A percentile compares a stretch with the other conserved stretches of the same genome.
Evolutionary conservation across 108 stramenopile species (phyloP).

Genomic region (Nitzschia sp.): DNA sequence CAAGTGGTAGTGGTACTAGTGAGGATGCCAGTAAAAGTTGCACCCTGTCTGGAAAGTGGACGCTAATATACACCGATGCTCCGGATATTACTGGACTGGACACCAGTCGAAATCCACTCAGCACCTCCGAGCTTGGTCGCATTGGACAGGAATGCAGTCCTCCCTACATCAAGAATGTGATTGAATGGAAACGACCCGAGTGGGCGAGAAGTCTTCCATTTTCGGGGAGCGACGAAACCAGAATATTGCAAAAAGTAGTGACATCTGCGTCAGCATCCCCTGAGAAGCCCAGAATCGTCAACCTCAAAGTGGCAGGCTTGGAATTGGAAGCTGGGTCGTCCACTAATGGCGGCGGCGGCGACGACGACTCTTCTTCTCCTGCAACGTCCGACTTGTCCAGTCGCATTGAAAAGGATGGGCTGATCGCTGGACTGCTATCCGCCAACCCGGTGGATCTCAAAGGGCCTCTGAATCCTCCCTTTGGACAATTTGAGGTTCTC

Average conservation of each 20-base stretch:
- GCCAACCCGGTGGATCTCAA: conserved; percentile 55
- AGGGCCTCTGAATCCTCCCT: conserved; percentile 64
- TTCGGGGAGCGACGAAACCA: conserved; percentile 49
- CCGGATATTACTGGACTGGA: conserved; percentile 82
- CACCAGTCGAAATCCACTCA: conserved; percentile 37
- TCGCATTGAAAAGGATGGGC: conserved; percentile 25
- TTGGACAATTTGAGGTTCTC: conserved; percentile 72
- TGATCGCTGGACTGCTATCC: conserved; percentile 46
- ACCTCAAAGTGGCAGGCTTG: conserved; percentile 66
- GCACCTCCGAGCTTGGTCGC: conserved; percentile 64
- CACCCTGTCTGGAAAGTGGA: conserved; percentile 75
- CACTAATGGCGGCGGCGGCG: conserved; percentile 19
- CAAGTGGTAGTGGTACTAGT: background rate
- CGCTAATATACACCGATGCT: conserved; percentile 81
- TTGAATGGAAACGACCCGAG: conserved; percentile 74
- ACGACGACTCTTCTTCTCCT: too few species aligned
- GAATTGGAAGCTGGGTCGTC: conserved; percentile 41
- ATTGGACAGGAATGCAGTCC: conserved; percentile 82
- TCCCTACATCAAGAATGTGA: conserved; percentile 77
- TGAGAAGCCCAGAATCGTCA: conserved; percentile 46
- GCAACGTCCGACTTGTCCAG: conserved; percentile 7
- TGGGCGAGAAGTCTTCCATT: conserved; percentile 61
- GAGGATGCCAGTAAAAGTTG: background rate
- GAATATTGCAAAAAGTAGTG: conserved; percentile 78
- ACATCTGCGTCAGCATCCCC: conserved; percentile 50